Conservation (phyloP, 1,139 yeast species). For the Arxiozyma slooffiae region DNA sequence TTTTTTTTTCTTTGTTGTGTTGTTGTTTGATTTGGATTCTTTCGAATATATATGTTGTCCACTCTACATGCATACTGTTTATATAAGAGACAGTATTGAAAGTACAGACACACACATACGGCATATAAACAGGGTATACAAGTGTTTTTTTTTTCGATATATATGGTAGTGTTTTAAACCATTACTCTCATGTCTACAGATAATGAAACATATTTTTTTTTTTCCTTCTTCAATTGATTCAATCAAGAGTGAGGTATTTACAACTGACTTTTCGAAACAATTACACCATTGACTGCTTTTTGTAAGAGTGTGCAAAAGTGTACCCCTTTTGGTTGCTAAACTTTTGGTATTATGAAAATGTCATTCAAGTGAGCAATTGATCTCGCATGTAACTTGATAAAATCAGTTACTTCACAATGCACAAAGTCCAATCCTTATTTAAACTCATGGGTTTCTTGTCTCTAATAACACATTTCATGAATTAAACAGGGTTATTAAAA, state of each 20-base stretch:
- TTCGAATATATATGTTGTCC: background rate
- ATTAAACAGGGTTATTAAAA: slow-evolving; percentile 29
- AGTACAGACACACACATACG: background rate
- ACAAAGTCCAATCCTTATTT: slow-evolving; percentile 19
- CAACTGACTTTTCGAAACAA: too few species aligned
- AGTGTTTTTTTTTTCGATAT: too few species aligned
- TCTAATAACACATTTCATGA: slow-evolving; percentile 18
- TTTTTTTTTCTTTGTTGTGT: background rate
- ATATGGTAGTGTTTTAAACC: too few species aligned
- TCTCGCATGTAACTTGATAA: slow-evolving; percentile 16
- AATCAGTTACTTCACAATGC: slow-evolving; percentile 7
- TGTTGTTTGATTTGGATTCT: background rate
- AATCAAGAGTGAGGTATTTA: background rate
- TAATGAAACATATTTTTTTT: too few species aligned
- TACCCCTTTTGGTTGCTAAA: too few species aligned
- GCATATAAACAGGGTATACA: too few species aligned
- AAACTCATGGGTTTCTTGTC: slow-evolving; percentile 29
- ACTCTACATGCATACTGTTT: background rate
- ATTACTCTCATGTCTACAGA: too few species aligned
- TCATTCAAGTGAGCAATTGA: slow-evolving; percentile 12
- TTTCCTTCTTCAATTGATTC: background rate
- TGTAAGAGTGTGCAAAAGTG: background rate
- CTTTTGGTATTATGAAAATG: background rate
- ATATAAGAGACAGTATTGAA: too few species aligned
- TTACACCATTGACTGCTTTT: background rate